phyloP scores from a whole-genome alignment of 2,329 filamentous ascomycete genomes.

The Aspergillus proliferans region DNA sequence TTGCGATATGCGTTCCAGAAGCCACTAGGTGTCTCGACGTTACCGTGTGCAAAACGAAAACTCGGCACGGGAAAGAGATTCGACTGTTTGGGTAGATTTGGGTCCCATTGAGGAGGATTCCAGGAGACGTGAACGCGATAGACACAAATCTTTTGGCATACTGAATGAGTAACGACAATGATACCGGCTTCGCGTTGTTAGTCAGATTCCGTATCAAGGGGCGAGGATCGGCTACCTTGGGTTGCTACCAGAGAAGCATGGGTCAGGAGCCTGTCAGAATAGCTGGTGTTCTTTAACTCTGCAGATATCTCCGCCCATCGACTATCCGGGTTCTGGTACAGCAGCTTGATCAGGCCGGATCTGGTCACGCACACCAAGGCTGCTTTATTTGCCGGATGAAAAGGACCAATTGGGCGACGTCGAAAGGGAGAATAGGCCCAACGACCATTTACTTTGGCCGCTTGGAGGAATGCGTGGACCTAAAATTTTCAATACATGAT shows the following conservation, averaged over 20 bases:
- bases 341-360: slow-evolving; percentile 65
- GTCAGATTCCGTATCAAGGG: slow-evolving; percentile 8
- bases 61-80: slow-evolving; percentile 28
- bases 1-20: slow-evolving; percentile 22
- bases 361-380: slow-evolving; percentile 72
- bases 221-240: slow-evolving; percentile 49
- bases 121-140: slow-evolving; percentile 70
- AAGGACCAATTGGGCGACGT: slow-evolving; percentile 62
- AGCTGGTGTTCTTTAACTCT: slow-evolving; percentile 68
- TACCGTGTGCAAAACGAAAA: slow-evolving; percentile 33
- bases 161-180: slow-evolving; percentile 37
- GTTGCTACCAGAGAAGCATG: slow-evolving; percentile 72
- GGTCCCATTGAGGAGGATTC: slow-evolving; percentile 55
- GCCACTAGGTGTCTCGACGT: slow-evolving; percentile 29
- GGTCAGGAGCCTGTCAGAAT: slow-evolving; percentile 68
- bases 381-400: slow-evolving; percentile 61
- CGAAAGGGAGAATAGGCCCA: slow-evolving; percentile 67
- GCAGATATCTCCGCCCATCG: slow-evolving; percentile 65
- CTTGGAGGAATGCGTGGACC: slow-evolving; percentile 49
- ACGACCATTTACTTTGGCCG: slow-evolving; percentile 53
- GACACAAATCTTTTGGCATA: slow-evolving; percentile 65
- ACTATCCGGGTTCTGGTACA: slow-evolving; percentile 69
- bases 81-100: slow-evolving; percentile 31
- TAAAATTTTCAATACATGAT: slow-evolving; percentile 11
- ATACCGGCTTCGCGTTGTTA: slow-evolving; percentile 21